phyloP scores from a whole-genome alignment of 148 eudicot genomes.

The Euryodendron excelsum region DNA sequence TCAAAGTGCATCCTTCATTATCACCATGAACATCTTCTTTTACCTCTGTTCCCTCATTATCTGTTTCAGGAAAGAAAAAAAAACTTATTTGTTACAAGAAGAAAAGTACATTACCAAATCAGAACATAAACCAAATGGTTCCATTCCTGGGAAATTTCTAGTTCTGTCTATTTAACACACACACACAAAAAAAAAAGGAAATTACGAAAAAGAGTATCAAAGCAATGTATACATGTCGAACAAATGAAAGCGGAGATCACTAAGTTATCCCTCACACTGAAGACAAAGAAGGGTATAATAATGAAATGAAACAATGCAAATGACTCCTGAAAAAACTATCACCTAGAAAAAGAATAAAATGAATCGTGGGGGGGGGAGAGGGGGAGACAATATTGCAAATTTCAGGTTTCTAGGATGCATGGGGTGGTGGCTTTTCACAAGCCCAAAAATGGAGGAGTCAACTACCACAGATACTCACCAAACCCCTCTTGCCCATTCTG shows the following conservation, averaged over 20 bases:
- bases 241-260: not conserved
- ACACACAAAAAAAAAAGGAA: not conserved
- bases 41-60: constrained; percentile 24
- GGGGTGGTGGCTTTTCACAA: not conserved
- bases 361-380: not conserved
- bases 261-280: not conserved
- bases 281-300: not conserved
- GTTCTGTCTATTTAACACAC: not conserved
- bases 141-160: too few relatives aligned
- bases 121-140: not conserved
- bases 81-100: not conserved
- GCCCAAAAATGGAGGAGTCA: not conserved
- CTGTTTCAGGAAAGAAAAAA: constrained; percentile 20
- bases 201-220: not conserved
- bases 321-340: not conserved
- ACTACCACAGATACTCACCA: not conserved
- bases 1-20: constrained; percentile 19
- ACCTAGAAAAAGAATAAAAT: not conserved
- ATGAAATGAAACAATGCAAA: not conserved
- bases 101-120: not conserved
- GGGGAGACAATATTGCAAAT: not conserved
- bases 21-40: constrained; percentile 25
- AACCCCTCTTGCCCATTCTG: not conserved
- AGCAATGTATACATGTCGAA: not conserved
- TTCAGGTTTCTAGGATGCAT: not conserved